Conservation (phyloP, 441 rosid genomes). For the Mallotus japonicus region DNA sequence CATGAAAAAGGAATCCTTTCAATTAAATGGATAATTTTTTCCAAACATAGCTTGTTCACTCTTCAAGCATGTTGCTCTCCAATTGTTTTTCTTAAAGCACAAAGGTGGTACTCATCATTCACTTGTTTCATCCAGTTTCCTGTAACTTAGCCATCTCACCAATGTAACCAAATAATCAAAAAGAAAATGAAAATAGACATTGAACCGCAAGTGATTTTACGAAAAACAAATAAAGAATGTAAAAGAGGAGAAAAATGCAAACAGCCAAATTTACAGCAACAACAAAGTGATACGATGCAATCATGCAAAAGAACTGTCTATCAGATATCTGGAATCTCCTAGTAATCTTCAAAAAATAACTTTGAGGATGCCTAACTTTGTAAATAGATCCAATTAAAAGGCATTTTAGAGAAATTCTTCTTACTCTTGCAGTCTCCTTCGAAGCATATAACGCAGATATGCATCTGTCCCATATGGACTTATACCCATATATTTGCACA, state of each 20-base stretch:
- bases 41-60: not conserved
- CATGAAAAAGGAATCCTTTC: not conserved
- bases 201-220: not conserved
- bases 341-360: not conserved
- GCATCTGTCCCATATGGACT: constrained; percentile 85
- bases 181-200: not conserved
- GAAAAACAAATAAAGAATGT: not conserved
- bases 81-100: not conserved
- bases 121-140: not conserved
- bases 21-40: not conserved
- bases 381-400: constrained; percentile 6
- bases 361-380: not conserved
- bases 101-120: not conserved
- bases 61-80: not conserved
- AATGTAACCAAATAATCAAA: not conserved
- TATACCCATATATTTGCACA: constrained; percentile 90
- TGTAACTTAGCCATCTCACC: not conserved
- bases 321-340: not conserved
- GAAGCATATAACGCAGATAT: constrained; percentile 76
- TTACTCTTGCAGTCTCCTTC: constrained; percentile 76
- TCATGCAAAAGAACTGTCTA: not conserved
- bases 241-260: not conserved
- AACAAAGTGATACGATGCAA: not conserved
- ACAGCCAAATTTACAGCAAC: not conserved
- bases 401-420: constrained; percentile 20